Base-by-base conservation (phyloP, 1,139 yeast genomes). In the Scheffersomyces illinoinensis region DNA sequence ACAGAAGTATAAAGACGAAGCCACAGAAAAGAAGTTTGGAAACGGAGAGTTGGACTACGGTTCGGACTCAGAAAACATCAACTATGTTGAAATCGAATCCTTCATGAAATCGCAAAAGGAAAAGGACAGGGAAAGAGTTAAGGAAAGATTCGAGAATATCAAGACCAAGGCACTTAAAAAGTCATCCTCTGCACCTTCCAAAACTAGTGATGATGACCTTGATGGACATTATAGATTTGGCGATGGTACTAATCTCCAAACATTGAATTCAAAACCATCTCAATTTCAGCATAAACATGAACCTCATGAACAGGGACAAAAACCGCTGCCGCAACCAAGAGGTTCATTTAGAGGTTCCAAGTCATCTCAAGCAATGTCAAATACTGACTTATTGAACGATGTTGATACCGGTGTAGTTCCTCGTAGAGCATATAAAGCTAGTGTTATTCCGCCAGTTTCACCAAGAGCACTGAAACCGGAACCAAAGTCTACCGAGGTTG, bases 1-100 rank as follows among this genome's bases (percentile, higher is more conserved):
- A 67, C 80, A 74, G 53, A 78, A 69, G 66, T 83, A 85, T 68
- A 84, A 81, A 59, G 68, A 69, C n/a, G 75, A 74, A 50, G 82
- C 82, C 4, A 54, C 71, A 1, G 82, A 80, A 56, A 76, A 79
- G 50, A 76, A 71, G 59, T 64, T 64, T 48, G 71, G 54, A 1
- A 39, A 74, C 14, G 83, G 82, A 1, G 83, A 80, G 43, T 56
- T 60, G 55, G 61, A 55, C 12, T 77, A 78, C 63, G 87, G 83
- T 3, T 70, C 77, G 0, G 84, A 79, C 60, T 78, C 76, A 47
- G 84, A 79, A 39, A 79, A 83, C 59, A 74, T 83, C 58, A 77
- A 83, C 59, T 72, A 70, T 43, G 83, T 77, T 5, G 79, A 78
- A 49, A 80, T 83, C 63, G 74, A 76, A 55, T 65, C 69, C 19